Percentiles rank a stretch among this genome's conserved stretches.
phyloP scores from a whole-genome alignment of 2,329 filamentous ascomycete species.

The Malbranchea zuffiana region DNA sequence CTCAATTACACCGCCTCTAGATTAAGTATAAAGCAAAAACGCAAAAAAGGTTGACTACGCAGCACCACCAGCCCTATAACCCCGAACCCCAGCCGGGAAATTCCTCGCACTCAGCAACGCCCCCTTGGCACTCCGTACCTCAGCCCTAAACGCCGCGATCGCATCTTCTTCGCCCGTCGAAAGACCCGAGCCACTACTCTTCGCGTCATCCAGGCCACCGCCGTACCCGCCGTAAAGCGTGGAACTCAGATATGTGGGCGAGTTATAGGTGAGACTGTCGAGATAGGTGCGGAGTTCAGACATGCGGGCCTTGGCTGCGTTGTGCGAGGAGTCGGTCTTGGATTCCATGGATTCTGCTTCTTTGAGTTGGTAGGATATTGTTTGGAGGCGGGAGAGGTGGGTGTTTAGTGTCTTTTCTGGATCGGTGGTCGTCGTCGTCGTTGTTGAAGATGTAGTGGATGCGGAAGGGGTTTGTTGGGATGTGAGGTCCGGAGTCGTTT shows the following conservation, averaged over 20 bases:
- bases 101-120: slow-evolving; percentile 52
- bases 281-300: slow-evolving; percentile 44
- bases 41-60: too few relatives aligned
- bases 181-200: slow-evolving; percentile 18
- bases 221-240: slow-evolving; percentile 27
- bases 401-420: slow-evolving; percentile 20
- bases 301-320: slow-evolving; percentile 26
- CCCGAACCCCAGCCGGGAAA: slow-evolving; percentile 36
- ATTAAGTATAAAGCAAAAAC: too few relatives aligned
- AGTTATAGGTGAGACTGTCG: slow-evolving; percentile 36
- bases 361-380: slow-evolving; percentile 42
- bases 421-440: slow-evolving; percentile 16
- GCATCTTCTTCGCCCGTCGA: slow-evolving; percentile 43
- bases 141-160: slow-evolving; percentile 47
- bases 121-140: slow-evolving; percentile 54
- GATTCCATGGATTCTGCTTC: slow-evolving; percentile 36
- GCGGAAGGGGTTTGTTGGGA: slow-evolving; percentile 27
- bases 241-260: slow-evolving; percentile 21
- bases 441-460: slow-evolving; percentile 19
- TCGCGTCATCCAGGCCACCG: slow-evolving; percentile 18
- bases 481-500: slow-evolving; percentile 44
- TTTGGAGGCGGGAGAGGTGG: slow-evolving; percentile 39
- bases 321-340: slow-evolving; percentile 23
- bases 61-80: slow-evolving; percentile 3
- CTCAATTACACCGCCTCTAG: too few relatives aligned